phyloP scores from a whole-genome alignment of 805 yeast genomes.

The Candida nitratophila region DNA sequence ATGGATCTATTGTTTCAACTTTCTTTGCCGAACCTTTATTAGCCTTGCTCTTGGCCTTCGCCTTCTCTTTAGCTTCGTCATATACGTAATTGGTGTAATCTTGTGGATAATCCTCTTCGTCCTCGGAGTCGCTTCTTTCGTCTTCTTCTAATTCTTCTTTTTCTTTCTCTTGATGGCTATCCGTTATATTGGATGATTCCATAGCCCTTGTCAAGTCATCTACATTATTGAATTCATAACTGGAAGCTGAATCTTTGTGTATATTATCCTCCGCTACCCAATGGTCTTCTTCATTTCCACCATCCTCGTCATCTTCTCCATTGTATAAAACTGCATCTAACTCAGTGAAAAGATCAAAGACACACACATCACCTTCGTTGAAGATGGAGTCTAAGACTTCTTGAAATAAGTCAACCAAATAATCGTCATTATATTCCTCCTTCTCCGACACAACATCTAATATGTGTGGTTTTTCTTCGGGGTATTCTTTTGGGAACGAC shows the following conservation, averaged over 20 bases:
- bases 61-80: constrained; percentile 22
- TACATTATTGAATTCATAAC: constrained; percentile 1
- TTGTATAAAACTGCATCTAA: constrained; percentile 45
- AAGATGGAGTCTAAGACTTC: constrained; percentile 50
- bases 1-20: constrained; percentile 29
- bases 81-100: constrained; percentile 12
- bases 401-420: constrained; percentile 39
- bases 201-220: not conserved
- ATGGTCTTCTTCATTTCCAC: constrained; percentile 15
- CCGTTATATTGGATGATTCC: not conserved
- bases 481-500: constrained; percentile 68
- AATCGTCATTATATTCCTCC: constrained; percentile 31
- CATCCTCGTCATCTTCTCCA: constrained; percentile 24
- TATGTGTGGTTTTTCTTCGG: constrained; percentile 54
- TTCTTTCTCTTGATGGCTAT: constrained; percentile 2
- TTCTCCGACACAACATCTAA: constrained; percentile 39
- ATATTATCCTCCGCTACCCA: constrained; percentile 13
- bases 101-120: not conserved
- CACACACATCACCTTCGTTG: constrained; percentile 57
- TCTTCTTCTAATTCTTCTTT: constrained; percentile 2
- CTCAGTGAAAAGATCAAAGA: constrained; percentile 73
- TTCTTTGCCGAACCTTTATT: constrained; percentile 2
- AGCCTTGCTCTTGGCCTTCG: constrained; percentile 8
- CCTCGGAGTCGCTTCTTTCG: constrained; percentile 3
- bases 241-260: not conserved